Evolutionary conservation across 1,284 basidiomycete species (phyloP).

Genomic region (Malassezia equina): DNA sequence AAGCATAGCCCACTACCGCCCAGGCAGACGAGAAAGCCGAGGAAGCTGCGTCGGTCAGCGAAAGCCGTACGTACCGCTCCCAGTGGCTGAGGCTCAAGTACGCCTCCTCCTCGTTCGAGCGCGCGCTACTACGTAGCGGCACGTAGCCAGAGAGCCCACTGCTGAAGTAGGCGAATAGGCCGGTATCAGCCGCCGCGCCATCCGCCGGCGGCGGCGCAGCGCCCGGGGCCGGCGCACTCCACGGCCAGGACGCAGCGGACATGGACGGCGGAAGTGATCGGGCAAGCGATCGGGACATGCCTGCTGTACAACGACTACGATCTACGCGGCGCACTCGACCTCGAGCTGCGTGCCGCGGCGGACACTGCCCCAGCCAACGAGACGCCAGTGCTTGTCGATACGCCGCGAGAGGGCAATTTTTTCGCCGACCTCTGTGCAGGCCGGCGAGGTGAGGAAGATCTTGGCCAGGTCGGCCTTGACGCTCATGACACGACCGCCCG

Average conservation of each 20-base stretch:
- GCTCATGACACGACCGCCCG: slow-evolving; percentile 40
- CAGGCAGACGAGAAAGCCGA: slow-evolving; percentile 86
- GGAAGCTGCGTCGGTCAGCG: slow-evolving; percentile 50
- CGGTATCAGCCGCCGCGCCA: not conserved
- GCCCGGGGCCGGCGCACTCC: not conserved
- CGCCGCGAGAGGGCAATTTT: slow-evolving; percentile 44
- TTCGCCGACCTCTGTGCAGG: slow-evolving; percentile 47
- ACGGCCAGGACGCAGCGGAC: not conserved
- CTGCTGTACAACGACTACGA: not conserved
- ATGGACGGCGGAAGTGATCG: not conserved
- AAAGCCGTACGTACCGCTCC: slow-evolving; percentile 40
- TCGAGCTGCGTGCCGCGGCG: slow-evolving; percentile 40
- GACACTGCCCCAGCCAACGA: slow-evolving; percentile 52
- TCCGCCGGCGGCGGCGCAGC: not conserved
- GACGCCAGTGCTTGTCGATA: slow-evolving; percentile 80
- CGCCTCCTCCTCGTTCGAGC: slow-evolving; percentile 88
- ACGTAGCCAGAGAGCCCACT: slow-evolving; percentile 65
- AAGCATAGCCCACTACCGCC: slow-evolving; percentile 87
- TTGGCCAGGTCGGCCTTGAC: slow-evolving; percentile 46
- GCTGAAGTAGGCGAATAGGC: slow-evolving; percentile 44
- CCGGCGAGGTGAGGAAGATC: slow-evolving; percentile 45
- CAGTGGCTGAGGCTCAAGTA: slow-evolving; percentile 53
- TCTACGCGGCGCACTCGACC: slow-evolving; percentile 21
- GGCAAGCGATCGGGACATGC: not conserved
- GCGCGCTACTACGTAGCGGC: slow-evolving; percentile 69